Conservation (phyloP, 768 basidiomycete species). For the Infundibulicybe gibba region DNA sequence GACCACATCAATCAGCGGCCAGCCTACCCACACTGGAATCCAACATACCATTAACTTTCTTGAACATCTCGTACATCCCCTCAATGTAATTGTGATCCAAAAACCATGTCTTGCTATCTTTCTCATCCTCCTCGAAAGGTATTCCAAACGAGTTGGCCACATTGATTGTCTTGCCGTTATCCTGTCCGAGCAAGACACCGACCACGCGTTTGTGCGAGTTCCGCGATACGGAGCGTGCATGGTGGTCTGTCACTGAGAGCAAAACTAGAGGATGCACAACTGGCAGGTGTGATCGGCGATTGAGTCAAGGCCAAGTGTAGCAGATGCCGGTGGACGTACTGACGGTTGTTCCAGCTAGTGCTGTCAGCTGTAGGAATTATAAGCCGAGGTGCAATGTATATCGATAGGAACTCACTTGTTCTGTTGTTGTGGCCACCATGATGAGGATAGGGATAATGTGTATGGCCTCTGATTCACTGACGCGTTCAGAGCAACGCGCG, state of each 20-base stretch:
- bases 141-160: conserved; percentile 98
- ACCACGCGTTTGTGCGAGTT: conserved; percentile 88
- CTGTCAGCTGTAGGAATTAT: conserved; percentile 47
- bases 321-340: conserved; percentile 42
- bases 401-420: conserved; percentile 45
- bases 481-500: conserved; percentile 32
- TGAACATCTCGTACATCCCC: conserved; percentile 99
- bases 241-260: conserved; percentile 94
- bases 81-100: conserved; percentile 98
- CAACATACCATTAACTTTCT: conserved; percentile 90
- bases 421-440: conserved; percentile 66
- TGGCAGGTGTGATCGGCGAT: conserved; percentile 19
- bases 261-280: conserved; percentile 97
- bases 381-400: neutral
- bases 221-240: conserved; percentile 82
- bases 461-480: neutral
- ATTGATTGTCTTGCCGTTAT: conserved; percentile 91
- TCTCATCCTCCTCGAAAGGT: conserved; percentile 98
- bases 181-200: conserved; percentile 91
- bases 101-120: conserved; percentile 98
- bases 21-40: neutral
- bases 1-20: neutral
- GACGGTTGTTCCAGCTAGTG: conserved; percentile 68
- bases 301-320: conserved; percentile 8
- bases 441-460: conserved; percentile 2